Conservation (phyloP, 352 stramenopile species). For the Phytophthora pistaciae region DNA sequence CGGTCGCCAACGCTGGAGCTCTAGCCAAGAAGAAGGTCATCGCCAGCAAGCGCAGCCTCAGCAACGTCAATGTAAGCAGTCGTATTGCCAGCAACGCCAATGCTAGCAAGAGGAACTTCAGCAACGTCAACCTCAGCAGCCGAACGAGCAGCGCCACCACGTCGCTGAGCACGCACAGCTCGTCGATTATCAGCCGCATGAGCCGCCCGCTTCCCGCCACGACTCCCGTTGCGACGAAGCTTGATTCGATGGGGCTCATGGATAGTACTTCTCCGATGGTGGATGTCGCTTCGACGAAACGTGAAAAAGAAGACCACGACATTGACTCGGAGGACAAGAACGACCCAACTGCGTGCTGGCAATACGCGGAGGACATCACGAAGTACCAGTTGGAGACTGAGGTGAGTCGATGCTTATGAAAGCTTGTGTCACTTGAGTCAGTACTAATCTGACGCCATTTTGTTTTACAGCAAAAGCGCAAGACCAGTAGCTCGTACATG, state of each 20-base stretch:
- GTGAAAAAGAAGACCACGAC: constrained; percentile 55
- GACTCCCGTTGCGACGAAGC: constrained; percentile 31
- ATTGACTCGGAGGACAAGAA: constrained; percentile 83
- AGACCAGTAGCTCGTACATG: constrained; percentile 80
- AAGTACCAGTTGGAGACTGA: constrained; percentile 81
- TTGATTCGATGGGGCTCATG: constrained; percentile 45
- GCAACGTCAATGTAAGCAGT: constrained; percentile 26
- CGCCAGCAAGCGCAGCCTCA: constrained; percentile 51
- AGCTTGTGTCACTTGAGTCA: neutral
- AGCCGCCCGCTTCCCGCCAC: constrained; percentile 34
- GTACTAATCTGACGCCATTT: neutral
- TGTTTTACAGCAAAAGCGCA: constrained; percentile 60
- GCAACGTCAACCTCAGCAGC: constrained; percentile 33
- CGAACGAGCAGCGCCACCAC: constrained; percentile 14
- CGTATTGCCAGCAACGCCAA: constrained; percentile 28
- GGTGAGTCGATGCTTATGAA: constrained; percentile 27
- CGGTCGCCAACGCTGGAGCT: constrained; percentile 24
- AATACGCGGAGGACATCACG: constrained; percentile 88
- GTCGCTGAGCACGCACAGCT: constrained; percentile 21
- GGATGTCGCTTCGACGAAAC: constrained; percentile 19
- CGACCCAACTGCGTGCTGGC: constrained; percentile 70
- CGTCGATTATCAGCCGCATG: constrained; percentile 34
- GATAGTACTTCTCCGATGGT: constrained; percentile 41
- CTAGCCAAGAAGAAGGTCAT: constrained; percentile 62
- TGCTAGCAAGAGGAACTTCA: constrained; percentile 29